Conservation (phyloP, 495 filamentous ascomycete genomes). For the Trypethelium eluteriae region DNA sequence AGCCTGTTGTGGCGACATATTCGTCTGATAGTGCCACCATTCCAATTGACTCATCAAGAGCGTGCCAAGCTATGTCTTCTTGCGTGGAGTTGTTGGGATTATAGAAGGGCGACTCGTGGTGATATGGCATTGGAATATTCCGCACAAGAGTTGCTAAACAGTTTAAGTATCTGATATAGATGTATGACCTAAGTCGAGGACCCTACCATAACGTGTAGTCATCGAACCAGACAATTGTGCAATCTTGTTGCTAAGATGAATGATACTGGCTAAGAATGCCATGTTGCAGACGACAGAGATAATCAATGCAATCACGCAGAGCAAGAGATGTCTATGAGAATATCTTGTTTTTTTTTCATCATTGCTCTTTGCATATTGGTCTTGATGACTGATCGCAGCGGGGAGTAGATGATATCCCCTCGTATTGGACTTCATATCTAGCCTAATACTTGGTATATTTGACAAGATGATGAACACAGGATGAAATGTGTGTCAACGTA, state of each 20-base stretch:
- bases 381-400: neutral
- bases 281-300: neutral
- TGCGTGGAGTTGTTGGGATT: neutral
- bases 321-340: neutral
- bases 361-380: neutral
- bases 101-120: neutral
- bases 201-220: neutral
- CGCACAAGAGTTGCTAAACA: neutral
- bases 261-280: neutral
- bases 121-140: neutral
- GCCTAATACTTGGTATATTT: too few species aligned
- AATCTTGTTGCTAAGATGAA: neutral
- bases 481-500: neutral
- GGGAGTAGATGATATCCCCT: neutral
- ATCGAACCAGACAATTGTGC: neutral
- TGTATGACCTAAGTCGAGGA: neutral
- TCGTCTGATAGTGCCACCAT: conserved; percentile 1
- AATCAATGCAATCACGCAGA: neutral
- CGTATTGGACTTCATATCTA: neutral
- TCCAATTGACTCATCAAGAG: neutral
- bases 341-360: neutral
- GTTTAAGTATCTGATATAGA: neutral
- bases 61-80: neutral
- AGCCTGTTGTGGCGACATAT: neutral
- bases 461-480: neutral